Evolutionary conservation across 2,329 filamentous ascomycete species (phyloP).

Genomic region (Microcyclosporella mali): DNA sequence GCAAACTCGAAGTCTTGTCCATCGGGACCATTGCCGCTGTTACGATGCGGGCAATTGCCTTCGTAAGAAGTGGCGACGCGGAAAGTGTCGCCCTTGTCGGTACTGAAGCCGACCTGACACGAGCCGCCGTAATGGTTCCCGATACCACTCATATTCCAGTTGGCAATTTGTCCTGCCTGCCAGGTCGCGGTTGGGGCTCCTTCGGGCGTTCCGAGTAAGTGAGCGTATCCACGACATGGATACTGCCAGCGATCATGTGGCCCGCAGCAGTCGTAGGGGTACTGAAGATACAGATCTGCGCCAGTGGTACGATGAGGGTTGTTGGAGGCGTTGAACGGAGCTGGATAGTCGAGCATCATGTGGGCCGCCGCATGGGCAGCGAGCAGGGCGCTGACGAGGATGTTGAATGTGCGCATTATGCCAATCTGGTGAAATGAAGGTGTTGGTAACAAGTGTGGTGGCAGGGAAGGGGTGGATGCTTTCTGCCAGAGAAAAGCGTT

Average conservation of each 20-base stretch:
- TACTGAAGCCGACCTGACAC: constrained; percentile 41
- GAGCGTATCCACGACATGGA: constrained; percentile 41
- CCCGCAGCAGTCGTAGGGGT: constrained; percentile 44
- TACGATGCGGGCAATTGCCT: constrained; percentile 43
- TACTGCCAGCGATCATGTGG: constrained; percentile 26
- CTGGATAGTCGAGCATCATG: constrained; percentile 37
- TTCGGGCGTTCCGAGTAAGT: constrained; percentile 39
- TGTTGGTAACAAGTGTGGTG: not conserved
- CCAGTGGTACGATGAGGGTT: constrained; percentile 37
- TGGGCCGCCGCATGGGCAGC: not conserved
- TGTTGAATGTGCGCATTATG: no score
- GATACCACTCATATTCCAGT: constrained; percentile 35
- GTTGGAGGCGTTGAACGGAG: constrained; percentile 40
- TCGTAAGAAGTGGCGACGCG: constrained; percentile 42
- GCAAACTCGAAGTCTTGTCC: constrained; percentile 42
- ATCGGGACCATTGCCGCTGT: constrained; percentile 32
- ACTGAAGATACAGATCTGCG: constrained; percentile 36
- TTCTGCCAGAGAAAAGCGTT: no score
- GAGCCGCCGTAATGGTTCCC: constrained; percentile 44
- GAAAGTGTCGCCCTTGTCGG: constrained; percentile 41
- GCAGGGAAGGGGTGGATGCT: no score
- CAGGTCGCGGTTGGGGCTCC: constrained; percentile 40
- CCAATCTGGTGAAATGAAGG: not conserved
- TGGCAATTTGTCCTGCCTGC: constrained; percentile 37
- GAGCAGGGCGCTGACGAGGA: not conserved